Evolutionary conservation across 2,329 filamentous ascomycete genomes (phyloP).

Genomic region (Fusarium sp.): DNA sequence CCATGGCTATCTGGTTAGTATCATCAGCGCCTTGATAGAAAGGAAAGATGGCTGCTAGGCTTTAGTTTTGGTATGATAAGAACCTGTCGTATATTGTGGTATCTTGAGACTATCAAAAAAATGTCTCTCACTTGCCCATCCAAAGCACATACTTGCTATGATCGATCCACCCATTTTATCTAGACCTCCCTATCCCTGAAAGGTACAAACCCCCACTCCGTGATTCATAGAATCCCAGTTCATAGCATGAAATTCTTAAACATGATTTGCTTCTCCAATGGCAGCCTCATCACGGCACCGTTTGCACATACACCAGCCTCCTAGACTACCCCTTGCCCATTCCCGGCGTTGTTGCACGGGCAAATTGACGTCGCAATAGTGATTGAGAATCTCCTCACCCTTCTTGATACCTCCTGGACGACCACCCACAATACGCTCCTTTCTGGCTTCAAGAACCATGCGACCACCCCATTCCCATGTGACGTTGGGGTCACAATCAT

Average conservation of each 20-base stretch:
- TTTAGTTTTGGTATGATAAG: background rate
- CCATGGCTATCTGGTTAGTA: background rate
- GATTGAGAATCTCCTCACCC: constrained; percentile 88
- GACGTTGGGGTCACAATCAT: constrained; percentile 95
- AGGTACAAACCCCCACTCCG: constrained; percentile 5
- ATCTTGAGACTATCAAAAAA: background rate
- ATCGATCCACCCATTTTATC: constrained; percentile 19
- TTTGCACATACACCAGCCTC: constrained; percentile 86
- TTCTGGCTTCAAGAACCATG: constrained; percentile 74
- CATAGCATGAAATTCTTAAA: constrained; percentile 4
- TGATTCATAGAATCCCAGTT: background rate
- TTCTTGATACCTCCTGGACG: constrained; percentile 70
- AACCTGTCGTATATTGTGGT: background rate
- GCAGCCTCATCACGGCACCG: constrained; percentile 79
- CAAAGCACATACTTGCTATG: background rate
- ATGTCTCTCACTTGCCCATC: background rate
- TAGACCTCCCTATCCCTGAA: constrained; percentile 13
- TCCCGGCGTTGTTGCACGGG: constrained; percentile 83
- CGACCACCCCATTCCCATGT: constrained; percentile 90
- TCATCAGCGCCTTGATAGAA: background rate
- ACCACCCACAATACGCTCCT: constrained; percentile 63
- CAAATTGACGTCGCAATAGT: constrained; percentile 90
- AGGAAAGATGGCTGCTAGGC: background rate
- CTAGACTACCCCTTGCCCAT: constrained; percentile 88
- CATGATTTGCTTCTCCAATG: constrained; percentile 5